Evolutionary conservation across 148 eudicot genomes (phyloP).

Genomic region (Silene conica): DNA sequence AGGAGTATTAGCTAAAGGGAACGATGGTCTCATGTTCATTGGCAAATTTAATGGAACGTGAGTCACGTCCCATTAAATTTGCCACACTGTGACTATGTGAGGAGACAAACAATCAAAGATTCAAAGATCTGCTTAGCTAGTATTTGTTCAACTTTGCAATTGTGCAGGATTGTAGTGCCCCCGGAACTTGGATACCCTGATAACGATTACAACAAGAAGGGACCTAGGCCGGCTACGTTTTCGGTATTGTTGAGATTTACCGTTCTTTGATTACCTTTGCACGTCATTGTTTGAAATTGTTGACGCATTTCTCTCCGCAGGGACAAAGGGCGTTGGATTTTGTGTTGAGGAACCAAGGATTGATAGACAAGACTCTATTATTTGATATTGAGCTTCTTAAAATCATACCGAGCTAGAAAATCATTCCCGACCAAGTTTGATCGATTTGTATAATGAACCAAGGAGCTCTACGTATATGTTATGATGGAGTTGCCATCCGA

Average conservation of each 20-base stretch:
- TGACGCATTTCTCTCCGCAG: constrained; percentile 33
- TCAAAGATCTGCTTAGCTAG: background rate
- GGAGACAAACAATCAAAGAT: background rate
- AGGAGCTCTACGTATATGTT: background rate
- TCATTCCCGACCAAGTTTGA: background rate
- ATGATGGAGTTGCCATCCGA: too few species aligned
- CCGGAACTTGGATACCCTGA: constrained; percentile 95
- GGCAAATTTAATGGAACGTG: too few species aligned
- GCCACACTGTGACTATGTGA: background rate
- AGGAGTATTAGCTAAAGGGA: background rate
- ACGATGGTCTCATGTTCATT: background rate
- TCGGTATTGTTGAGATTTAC: constrained; percentile 45
- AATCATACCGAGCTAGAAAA: constrained; percentile 42
- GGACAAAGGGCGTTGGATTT: constrained; percentile 95
- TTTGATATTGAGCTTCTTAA: constrained; percentile 97
- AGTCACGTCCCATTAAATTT: background rate
- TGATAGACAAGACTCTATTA: constrained; percentile 91
- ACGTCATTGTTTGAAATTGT: background rate
- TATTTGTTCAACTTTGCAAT: background rate
- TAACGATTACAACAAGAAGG: constrained; percentile 72
- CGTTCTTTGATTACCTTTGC: constrained; percentile 9
- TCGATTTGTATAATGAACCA: background rate
- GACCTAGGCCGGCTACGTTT: constrained; percentile 92
- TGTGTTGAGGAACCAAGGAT: constrained; percentile 88
- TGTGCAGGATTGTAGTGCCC: constrained; percentile 85